Evolutionary conservation across 345 rosid genomes (phyloP), one percentile per base, ranked within the genome.

Genomic region (Linum trigynum): DNA sequence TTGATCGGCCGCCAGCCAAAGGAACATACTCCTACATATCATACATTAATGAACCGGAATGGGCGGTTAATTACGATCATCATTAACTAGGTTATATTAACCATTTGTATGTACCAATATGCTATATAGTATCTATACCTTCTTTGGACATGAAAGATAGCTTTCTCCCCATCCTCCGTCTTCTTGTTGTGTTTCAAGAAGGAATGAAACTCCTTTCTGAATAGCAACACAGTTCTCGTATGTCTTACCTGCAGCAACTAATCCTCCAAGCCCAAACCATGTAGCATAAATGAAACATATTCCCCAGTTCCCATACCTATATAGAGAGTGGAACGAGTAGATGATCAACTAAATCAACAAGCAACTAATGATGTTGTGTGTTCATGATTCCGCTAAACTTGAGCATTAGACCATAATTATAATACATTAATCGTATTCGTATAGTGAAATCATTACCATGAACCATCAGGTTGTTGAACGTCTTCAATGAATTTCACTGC

Each of bases 291-390:
- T 42, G 63, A 73, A 73, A 66, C 77, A 73, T 2, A 73, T 61
- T 50, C 77, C 77, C 77, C 77, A 73, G 23, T 53, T 59, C 15
- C 77, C 77, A 43, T 73, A 67, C 76, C 76, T 73, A 50, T 73
- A 50, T 9, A 8, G n/a, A 3, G 11, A 23, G 32, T 23, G 32
- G 32, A 1, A 23, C 32, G 32, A 23, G 32, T 23, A 23, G 32
- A 23, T 23, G 32, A 23, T 23, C 32, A 23, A 23, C 32, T 23
- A 23, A 23, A 23, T 23, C 32, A 23, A 23, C 32, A 23, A 23
- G 32, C 32, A 23, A 23, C 32, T 23, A 23, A 23, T 23, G 32
- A 23, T 23, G 32, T 23, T 23, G 32, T 23, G 38, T 55, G 17
- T 51, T 36, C 12, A 3, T 38, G 9, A 51, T 65, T 15, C 32